Base-by-base conservation (phyloP, 148 eudicot genomes). In the Rhododendron mucronatum region DNA sequence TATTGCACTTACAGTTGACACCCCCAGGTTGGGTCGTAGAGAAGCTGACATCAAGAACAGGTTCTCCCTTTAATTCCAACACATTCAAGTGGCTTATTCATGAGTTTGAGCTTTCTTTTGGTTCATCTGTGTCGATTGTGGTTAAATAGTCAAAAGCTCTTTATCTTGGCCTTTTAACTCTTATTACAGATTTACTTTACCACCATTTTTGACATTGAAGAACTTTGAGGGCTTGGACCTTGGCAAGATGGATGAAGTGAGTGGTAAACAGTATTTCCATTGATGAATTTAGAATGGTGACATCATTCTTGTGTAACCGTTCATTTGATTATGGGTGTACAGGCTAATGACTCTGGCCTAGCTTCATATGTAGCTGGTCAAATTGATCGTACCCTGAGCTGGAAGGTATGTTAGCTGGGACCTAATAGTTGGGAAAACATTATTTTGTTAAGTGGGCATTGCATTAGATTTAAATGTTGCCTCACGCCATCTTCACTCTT, bases 21-120 rank as follows among this genome's bases (percentile, higher is more conserved):
- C 99, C 88, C 99, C 99, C 10, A 90, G 94, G 91, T 90, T 96
- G 89, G 99, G 98, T 35, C 98, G 99, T 39, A 92, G 99, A 87
- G 99, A 96, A 91, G 95, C 97, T 89, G 99, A 96, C 86, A 95
- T 96, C 82, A 96, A 96, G 91, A 96, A 97, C 93, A 93, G 99
- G 98, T 95, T 7, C 48, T 51, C 69, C 21, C 23, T 84, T 84
- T 41, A 75, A 7, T 84, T n/a, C 37, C 48, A 53, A 84, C 44
- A 75, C 23, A 41, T 75, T 75, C 30, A 30, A 50, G 37, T 5
- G 30, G 33, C 81, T 65, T 14, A 16, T 26, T 26, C 44, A 47
- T 16, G 21, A 47, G 50, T 83, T 86, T 48, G 63, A 23, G 26
- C 10, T 28, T 21, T 33, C 78, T 30, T 85, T n/a, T 11, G 2